phyloP scores from a whole-genome alignment of 2,329 filamentous ascomycete species.

The Hypoxylon sp. region DNA sequence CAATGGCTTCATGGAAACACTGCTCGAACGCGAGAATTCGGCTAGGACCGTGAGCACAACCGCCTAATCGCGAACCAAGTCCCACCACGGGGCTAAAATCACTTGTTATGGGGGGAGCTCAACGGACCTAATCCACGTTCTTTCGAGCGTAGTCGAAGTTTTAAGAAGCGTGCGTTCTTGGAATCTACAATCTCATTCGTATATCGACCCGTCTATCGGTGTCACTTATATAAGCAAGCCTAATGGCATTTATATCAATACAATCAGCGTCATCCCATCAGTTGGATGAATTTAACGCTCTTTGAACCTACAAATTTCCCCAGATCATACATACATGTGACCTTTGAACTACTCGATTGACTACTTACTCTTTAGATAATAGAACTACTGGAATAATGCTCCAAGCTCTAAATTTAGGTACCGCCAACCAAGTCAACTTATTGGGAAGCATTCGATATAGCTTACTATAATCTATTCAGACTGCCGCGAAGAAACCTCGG shows the following conservation, averaged over 20 bases:
- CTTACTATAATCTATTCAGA: too few relatives aligned
- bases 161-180: slow-evolving; percentile 28
- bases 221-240: slow-evolving; percentile 27
- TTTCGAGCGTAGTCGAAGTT: slow-evolving; percentile 44
- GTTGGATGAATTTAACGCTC: slow-evolving; percentile 42
- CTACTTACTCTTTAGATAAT: too few relatives aligned
- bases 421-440: too few relatives aligned
- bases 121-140: slow-evolving; percentile 47
- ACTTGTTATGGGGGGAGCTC: slow-evolving; percentile 43
- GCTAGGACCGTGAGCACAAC: slow-evolving; percentile 46
- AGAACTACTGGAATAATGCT: too few relatives aligned
- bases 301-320: too few relatives aligned
- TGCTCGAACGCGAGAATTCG: slow-evolving; percentile 63
- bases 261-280: slow-evolving; percentile 45
- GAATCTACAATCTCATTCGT: slow-evolving; percentile 41
- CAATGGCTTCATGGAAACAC: slow-evolving; percentile 61
- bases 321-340: too few relatives aligned
- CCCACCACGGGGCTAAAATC: slow-evolving; percentile 14
- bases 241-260: slow-evolving; percentile 38
- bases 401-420: too few relatives aligned
- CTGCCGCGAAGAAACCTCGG: too few relatives aligned
- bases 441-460: too few relatives aligned
- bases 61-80: slow-evolving; percentile 41
- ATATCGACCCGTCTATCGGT: slow-evolving; percentile 11
- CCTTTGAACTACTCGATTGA: too few relatives aligned